Percentiles rank a stretch among this genome's conserved stretches.
Evolutionary conservation across 2,329 filamentous ascomycete genomes (phyloP).

Genomic region (Fusarium secorum): DNA sequence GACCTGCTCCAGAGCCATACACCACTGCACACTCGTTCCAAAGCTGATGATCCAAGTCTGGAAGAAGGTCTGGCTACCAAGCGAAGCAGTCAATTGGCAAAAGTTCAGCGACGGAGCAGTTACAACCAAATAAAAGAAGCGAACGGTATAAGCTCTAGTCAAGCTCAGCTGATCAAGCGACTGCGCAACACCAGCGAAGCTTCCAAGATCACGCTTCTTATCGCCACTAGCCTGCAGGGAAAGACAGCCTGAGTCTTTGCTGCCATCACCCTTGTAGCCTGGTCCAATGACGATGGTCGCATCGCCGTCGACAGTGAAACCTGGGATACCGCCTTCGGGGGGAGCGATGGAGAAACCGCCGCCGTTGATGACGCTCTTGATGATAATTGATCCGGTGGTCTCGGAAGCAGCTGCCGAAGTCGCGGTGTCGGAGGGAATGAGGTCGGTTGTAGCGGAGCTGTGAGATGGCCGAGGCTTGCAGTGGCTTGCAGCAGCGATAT

Average conservation of each 20-base stretch:
- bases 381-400: neutral
- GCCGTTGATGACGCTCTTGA: neutral
- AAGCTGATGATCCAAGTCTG: neutral
- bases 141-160: slow-evolving; percentile 15
- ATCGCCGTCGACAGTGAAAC: neutral
- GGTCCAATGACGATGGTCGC: neutral
- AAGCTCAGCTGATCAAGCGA: slow-evolving; percentile 1
- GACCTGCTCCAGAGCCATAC: neutral
- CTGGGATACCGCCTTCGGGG: neutral
- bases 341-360: neutral
- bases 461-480: neutral
- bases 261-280: slow-evolving; percentile 1
- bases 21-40: neutral
- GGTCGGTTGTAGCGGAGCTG: neutral
- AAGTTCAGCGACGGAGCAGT: neutral
- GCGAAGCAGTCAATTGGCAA: slow-evolving; percentile 18
- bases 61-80: slow-evolving; percentile 6
- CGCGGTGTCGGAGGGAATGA: neutral
- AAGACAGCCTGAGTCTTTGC: slow-evolving; percentile 2
- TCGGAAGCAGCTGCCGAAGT: neutral
- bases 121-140: slow-evolving; percentile 14
- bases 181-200: neutral
- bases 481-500: neutral
- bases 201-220: neutral
- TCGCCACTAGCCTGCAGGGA: neutral